Percentiles rank a stretch among this genome's conserved stretches.
phyloP scores from a whole-genome alignment of 148 eudicot genomes.

The Bassia scoparia region DNA sequence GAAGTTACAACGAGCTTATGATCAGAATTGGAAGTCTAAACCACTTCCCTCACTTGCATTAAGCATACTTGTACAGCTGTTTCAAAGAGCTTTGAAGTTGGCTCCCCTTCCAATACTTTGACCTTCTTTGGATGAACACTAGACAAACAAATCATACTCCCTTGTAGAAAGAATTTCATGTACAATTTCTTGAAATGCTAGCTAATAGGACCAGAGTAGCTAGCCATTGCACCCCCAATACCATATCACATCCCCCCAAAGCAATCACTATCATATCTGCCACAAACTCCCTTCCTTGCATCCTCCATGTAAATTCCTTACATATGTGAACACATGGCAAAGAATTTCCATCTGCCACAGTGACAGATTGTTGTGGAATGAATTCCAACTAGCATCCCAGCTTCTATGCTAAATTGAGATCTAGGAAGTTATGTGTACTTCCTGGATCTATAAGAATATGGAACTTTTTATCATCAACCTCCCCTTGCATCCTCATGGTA shows the following conservation, averaged over 20 bases:
- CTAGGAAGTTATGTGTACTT: not conserved
- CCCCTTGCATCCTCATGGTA: slow-evolving; percentile 11
- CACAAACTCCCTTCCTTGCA: not conserved
- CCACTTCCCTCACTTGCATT: not conserved
- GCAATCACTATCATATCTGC: not conserved
- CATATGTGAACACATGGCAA: not conserved
- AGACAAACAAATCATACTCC: not conserved
- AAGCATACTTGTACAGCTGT: not conserved
- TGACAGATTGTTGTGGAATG: not conserved
- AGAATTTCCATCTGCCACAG: not conserved
- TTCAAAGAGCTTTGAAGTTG: not conserved
- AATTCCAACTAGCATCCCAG: not conserved
- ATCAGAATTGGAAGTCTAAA: not conserved
- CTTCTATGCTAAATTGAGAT: not conserved
- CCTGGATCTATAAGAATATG: slow-evolving; percentile 20
- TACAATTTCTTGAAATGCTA: not conserved
- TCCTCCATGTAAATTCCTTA: not conserved
- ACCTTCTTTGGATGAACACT: not conserved
- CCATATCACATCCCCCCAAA: not conserved
- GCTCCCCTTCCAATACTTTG: not conserved
- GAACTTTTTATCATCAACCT: not conserved
- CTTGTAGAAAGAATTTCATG: not conserved
- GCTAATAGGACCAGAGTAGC: not conserved
- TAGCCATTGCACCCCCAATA: no score
- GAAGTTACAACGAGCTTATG: not conserved